Evolutionary conservation across 805 yeast species (phyloP).

Genomic region (Torulaspora indica): DNA sequence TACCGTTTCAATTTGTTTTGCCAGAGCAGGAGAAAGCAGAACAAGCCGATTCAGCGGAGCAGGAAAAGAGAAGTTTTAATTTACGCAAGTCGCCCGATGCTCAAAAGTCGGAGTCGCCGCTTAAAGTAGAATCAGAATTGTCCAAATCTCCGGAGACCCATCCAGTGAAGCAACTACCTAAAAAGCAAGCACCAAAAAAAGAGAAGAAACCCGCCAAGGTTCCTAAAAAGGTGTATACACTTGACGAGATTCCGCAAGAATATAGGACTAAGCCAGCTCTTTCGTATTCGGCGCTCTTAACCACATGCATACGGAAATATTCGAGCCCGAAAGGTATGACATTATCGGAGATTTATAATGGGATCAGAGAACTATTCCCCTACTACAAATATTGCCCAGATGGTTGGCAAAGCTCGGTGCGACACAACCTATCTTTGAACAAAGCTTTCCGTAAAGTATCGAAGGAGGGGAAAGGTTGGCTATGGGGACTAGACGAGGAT

Average conservation of each 20-base stretch:
- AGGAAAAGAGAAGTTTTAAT: conserved; percentile 10
- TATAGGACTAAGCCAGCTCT: conserved; percentile 78
- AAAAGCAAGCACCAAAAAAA: conserved; percentile 43
- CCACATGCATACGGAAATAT: conserved; percentile 67
- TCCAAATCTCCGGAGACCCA: conserved; percentile 9
- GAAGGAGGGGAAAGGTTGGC: conserved; percentile 89
- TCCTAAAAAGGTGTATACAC: conserved; percentile 59
- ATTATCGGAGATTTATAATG: conserved; percentile 76
- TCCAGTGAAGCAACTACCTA: conserved; percentile 26
- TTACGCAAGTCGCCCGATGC: conserved; percentile 13
- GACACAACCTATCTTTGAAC: conserved; percentile 83
- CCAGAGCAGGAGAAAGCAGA: conserved; percentile 60
- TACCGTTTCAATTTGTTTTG: conserved; percentile 78
- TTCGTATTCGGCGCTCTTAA: conserved; percentile 75
- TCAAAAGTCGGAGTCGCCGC: conserved; percentile 13
- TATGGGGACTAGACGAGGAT: conserved; percentile 88
- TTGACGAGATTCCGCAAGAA: conserved; percentile 86
- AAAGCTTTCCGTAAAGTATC: conserved; percentile 78
- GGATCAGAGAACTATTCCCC: conserved; percentile 83
- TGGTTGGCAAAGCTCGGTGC: conserved; percentile 95
- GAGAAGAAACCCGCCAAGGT: conserved; percentile 48
- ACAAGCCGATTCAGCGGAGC: conserved; percentile 39
- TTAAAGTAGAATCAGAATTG: conserved; percentile 14
- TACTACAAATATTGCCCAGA: conserved; percentile 91
- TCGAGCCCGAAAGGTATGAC: conserved; percentile 72